Conservation (phyloP, 2,329 filamentous ascomycete species). For the Paraconiothyrium sp. region DNA sequence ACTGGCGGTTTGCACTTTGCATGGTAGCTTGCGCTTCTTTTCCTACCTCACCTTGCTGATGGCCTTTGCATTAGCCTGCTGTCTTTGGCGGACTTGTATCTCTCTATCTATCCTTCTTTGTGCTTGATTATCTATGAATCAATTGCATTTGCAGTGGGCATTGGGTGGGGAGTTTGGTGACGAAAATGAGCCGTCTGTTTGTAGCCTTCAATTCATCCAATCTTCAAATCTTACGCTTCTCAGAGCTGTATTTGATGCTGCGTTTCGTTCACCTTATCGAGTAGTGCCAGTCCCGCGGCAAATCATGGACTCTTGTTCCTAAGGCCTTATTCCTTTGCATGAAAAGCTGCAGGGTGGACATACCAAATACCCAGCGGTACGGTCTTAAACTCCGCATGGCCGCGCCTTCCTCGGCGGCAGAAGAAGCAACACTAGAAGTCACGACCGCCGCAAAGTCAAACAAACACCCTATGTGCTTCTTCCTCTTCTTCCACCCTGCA, state of each 20-base stretch:
- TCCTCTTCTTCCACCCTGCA: constrained; percentile 22
- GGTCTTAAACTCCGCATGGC: neutral
- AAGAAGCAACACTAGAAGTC: neutral
- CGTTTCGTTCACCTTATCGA: neutral
- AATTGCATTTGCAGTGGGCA: constrained; percentile 15
- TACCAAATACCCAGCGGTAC: neutral
- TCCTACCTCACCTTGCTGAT: constrained; percentile 22
- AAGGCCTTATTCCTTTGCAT: too few relatives aligned
- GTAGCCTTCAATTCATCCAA: constrained; percentile 7
- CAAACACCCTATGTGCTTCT: constrained; percentile 7
- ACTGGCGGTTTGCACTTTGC: constrained; percentile 22
- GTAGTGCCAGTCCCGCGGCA: neutral
- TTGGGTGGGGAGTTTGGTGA: constrained; percentile 14
- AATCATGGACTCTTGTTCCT: too few relatives aligned
- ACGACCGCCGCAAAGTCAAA: constrained; percentile 8
- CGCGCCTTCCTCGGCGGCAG: constrained; percentile 5
- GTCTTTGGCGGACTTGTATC: constrained; percentile 10
- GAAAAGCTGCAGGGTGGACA: neutral
- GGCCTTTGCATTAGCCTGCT: constrained; percentile 19
- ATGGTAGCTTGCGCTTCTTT: constrained; percentile 19
- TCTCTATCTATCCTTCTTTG: constrained; percentile 12
- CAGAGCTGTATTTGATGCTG: neutral
- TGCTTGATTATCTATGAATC: constrained; percentile 14
- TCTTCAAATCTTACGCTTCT: neutral
- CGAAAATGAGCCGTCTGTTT: neutral